Conservation (phyloP, 1,284 basidiomycete species). For the Papiliotrema nemorosa region DNA sequence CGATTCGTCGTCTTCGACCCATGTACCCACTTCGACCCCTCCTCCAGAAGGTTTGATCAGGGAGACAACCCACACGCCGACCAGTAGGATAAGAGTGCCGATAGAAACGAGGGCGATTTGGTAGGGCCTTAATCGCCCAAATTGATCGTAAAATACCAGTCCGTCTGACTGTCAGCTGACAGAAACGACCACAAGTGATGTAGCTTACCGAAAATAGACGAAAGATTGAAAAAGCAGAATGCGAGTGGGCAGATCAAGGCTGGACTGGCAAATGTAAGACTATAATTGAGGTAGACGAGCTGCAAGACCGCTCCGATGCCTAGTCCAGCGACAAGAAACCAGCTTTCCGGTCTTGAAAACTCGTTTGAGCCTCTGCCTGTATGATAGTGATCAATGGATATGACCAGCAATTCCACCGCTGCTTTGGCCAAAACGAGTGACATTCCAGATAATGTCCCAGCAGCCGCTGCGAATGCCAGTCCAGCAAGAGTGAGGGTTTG, state of each 20-base stretch:
- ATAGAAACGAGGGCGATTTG: constrained; percentile 71
- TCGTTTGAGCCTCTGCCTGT: constrained; percentile 68
- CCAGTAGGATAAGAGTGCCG: constrained; percentile 75
- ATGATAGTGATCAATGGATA: constrained; percentile 59
- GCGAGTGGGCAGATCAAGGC: constrained; percentile 90
- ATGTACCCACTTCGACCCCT: constrained; percentile 49
- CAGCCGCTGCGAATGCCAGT: constrained; percentile 82
- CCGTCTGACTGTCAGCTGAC: constrained; percentile 48
- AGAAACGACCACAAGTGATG: background rate
- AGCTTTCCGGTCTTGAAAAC: constrained; percentile 57
- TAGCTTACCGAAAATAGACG: constrained; percentile 66
- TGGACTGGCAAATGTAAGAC: constrained; percentile 75
- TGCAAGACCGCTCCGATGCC: constrained; percentile 43
- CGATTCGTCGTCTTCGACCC: constrained; percentile 41
- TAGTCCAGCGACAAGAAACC: constrained; percentile 41
- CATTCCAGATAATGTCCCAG: constrained; percentile 89
- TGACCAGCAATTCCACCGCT: constrained; percentile 81
- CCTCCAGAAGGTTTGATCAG: constrained; percentile 46
- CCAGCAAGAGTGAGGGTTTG: constrained; percentile 68
- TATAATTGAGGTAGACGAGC: constrained; percentile 91
- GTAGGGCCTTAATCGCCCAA: constrained; percentile 64
- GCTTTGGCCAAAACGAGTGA: constrained; percentile 92
- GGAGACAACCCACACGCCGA: constrained; percentile 83
- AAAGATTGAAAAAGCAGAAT: constrained; percentile 94
- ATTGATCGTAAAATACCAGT: constrained; percentile 87